A percentile compares a stretch with the other conserved stretches of the same genome.
These are phyloP conservation scores for Nicotiana obtusifolia DNA, from an alignment of 257 asterid genomes.

Conservation along the genomic window DNA sequence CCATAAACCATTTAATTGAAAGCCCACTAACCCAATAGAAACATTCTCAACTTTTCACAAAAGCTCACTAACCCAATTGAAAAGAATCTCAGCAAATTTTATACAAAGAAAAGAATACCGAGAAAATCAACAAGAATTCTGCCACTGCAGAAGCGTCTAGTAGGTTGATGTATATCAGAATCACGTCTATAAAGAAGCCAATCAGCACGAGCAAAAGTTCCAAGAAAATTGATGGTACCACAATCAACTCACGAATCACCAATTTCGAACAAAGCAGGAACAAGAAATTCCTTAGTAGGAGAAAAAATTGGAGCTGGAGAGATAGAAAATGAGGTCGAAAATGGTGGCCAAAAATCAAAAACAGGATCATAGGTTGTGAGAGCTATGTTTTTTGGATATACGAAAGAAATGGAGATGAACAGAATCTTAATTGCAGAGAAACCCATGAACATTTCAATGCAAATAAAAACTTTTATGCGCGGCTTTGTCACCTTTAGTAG, in stretches of 20 bases:
- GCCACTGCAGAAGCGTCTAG: too few relatives aligned
- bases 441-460: neutral
- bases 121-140: too few relatives aligned
- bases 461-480: too few relatives aligned
- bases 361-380: neutral
- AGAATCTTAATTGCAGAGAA: neutral
- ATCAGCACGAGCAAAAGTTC: conserved; percentile 24
- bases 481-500: too few relatives aligned
- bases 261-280: conserved; percentile 76
- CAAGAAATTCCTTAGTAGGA: conserved; percentile 22
- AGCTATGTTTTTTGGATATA: neutral
- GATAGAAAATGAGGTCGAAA: conserved; percentile 10
- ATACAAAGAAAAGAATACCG: too few relatives aligned
- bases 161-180: too few relatives aligned
- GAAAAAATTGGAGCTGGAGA: conserved; percentile 11
- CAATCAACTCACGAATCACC: conserved; percentile 92
- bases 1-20: too few relatives aligned
- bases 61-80: too few relatives aligned
- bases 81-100: too few relatives aligned
- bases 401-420: neutral
- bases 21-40: too few relatives aligned
- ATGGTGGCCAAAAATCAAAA: neutral
- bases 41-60: too few relatives aligned
- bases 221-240: conserved; percentile 58
- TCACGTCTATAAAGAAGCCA: too few relatives aligned